Evolutionary conservation across 495 filamentous ascomycete genomes (phyloP).

Genomic region (Tuber microsphaerosporum): DNA sequence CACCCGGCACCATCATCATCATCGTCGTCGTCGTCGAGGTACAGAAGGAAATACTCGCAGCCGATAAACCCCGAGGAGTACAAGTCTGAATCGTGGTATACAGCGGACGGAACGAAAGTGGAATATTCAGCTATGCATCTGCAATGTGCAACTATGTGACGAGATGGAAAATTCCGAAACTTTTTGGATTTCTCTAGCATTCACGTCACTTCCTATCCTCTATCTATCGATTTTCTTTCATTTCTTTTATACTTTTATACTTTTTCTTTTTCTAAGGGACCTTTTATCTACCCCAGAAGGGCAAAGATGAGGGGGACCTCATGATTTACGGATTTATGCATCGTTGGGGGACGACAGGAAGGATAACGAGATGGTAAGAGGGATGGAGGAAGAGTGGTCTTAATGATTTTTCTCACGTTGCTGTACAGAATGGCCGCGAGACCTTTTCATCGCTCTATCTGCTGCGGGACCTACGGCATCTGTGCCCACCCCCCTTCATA

Average conservation of each 20-base stretch:
- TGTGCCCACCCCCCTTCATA: neutral
- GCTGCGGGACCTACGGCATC: neutral
- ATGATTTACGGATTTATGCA: neutral
- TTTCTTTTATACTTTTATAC: neutral
- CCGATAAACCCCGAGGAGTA: constrained; percentile 31
- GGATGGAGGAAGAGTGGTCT: constrained; percentile 5
- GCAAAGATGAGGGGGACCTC: neutral
- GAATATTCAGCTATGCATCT: constrained; percentile 40
- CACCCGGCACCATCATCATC: constrained; percentile 6
- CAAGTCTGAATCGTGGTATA: constrained; percentile 36
- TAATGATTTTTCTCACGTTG: neutral
- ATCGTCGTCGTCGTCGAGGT: constrained; percentile 19
- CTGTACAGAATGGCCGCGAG: neutral
- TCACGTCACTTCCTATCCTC: neutral
- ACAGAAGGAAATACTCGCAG: constrained; percentile 17
- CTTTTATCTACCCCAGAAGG: neutral
- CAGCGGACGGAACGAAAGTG: constrained; percentile 36
- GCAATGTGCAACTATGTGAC: constrained; percentile 38
- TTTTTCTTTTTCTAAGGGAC: neutral
- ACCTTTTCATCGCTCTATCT: neutral
- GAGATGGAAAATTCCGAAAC: neutral
- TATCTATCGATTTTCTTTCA: neutral
- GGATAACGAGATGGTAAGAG: neutral
- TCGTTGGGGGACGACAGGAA: constrained; percentile 8
- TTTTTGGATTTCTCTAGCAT: neutral